Evolutionary conservation across 345 rosid genomes (phyloP).

Genomic region (Garcia nutans): DNA sequence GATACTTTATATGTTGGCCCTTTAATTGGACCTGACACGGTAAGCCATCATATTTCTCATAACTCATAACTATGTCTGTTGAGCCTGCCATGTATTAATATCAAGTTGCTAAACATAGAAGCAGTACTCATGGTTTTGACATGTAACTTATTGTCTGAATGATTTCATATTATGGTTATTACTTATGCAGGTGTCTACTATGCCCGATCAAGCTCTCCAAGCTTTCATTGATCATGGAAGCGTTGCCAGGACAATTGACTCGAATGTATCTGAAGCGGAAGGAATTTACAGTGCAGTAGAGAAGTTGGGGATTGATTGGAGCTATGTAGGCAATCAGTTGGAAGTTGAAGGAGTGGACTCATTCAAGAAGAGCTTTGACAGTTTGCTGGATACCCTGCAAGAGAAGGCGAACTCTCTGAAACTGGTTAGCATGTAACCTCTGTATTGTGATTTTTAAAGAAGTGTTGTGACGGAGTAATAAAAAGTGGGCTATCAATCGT

Average conservation of each 20-base stretch:
- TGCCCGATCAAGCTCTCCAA: constrained; percentile 99
- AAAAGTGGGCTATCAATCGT: constrained; percentile 31
- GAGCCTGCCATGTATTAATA: not conserved
- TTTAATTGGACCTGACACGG: constrained; percentile 96
- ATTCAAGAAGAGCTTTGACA: constrained; percentile 93
- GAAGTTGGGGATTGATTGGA: constrained; percentile 95
- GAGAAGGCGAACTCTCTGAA: constrained; percentile 95
- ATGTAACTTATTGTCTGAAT: too few species aligned
- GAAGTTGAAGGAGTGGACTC: constrained; percentile 90
- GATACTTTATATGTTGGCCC: constrained; percentile 90
- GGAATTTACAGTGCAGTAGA: constrained; percentile 92
- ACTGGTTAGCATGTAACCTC: constrained; percentile 56
- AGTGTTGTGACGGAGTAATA: constrained; percentile 21
- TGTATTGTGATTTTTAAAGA: not conserved
- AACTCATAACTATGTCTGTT: not conserved
- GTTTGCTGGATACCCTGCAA: constrained; percentile 85
- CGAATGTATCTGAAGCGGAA: constrained; percentile 84
- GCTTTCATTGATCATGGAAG: constrained; percentile 83
- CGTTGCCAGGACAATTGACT: constrained; percentile 86
- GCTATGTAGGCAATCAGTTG: constrained; percentile 68
- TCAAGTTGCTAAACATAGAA: not conserved
- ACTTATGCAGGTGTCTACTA: constrained; percentile 74
- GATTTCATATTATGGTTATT: not conserved
- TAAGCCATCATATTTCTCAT: constrained; percentile 30
- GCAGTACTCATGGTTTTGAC: too few species aligned